Percentiles rank a stretch among this genome's conserved stretches.
phyloP scores from a whole-genome alignment of 1,139 yeast species.

The Schwanniomyces etchellsii region DNA sequence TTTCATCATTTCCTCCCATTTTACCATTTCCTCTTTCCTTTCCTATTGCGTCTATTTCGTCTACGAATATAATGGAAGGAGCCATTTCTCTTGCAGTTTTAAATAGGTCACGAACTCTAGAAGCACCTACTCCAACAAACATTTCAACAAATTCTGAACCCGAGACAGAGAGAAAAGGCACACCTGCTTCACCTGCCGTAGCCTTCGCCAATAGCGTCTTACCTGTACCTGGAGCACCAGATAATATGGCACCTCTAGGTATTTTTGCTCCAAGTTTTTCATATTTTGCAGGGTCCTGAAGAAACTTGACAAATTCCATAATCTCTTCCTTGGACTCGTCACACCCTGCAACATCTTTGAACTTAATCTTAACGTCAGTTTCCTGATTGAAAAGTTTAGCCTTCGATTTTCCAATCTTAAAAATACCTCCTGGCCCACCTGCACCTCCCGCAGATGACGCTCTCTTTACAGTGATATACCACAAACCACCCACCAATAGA shows the following conservation, averaged over 20 bases:
- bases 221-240: constrained; percentile 90
- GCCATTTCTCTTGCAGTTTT: constrained; percentile 77
- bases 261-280: constrained; percentile 77
- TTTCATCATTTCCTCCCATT: constrained; percentile 71
- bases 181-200: constrained; percentile 84
- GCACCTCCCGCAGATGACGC: constrained; percentile 38
- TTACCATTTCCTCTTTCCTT: constrained; percentile 67
- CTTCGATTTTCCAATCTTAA: constrained; percentile 61
- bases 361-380: constrained; percentile 63
- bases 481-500: constrained; percentile 63
- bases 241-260: constrained; percentile 77
- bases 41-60: constrained; percentile 84
- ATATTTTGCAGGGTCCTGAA: constrained; percentile 68
- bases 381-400: constrained; percentile 70
- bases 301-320: constrained; percentile 77
- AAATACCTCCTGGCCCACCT: constrained; percentile 55
- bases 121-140: constrained; percentile 84
- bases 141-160: constrained; percentile 79
- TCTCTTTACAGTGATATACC: constrained; percentile 61
- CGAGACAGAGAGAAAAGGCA: constrained; percentile 75
- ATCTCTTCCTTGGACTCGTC: constrained; percentile 81
- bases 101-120: constrained; percentile 75
- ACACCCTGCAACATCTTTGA: constrained; percentile 79
- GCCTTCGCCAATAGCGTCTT: constrained; percentile 77
- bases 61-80: constrained; percentile 74